phyloP scores from a whole-genome alignment of 140 eudicot species.

The Ambrosia hybrid region DNA sequence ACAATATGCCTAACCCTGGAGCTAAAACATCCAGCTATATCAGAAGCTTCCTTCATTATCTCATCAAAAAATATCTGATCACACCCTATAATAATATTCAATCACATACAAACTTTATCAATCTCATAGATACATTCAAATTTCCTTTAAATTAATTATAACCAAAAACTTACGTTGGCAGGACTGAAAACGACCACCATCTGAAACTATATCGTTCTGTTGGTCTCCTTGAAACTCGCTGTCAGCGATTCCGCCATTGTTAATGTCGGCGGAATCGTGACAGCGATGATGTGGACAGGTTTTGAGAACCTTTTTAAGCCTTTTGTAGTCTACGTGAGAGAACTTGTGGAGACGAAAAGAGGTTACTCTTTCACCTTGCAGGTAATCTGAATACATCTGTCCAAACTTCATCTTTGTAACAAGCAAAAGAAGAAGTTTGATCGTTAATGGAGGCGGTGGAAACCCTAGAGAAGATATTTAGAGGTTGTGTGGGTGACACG shows the following conservation, averaged over 20 bases:
- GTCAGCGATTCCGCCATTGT: no score
- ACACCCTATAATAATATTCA: constrained; percentile 44
- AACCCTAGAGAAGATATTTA: constrained; percentile 24
- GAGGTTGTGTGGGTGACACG: not conserved
- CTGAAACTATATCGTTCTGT: constrained; percentile 15
- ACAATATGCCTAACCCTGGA: constrained; percentile 56
- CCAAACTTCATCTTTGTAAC: constrained; percentile 54
- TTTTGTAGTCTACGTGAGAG: constrained; percentile 58
- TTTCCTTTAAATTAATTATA: not conserved
- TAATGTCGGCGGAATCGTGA: not conserved
- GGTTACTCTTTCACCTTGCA: constrained; percentile 35
- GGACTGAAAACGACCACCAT: constrained; percentile 31
- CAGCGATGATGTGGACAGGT: constrained; percentile 11
- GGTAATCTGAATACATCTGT: constrained; percentile 44
- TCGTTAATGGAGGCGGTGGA: constrained; percentile 34
- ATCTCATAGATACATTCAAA: not conserved
- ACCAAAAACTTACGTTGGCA: constrained; percentile 39
- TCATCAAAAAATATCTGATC: constrained; percentile 55
- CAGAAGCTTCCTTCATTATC: constrained; percentile 61
- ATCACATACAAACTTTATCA: not conserved
- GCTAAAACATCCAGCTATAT: constrained; percentile 47
- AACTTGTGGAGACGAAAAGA: constrained; percentile 35
- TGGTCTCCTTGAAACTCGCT: no score
- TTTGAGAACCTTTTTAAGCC: constrained; percentile 46
- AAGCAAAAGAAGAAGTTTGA: not conserved